Conservation (phyloP, 495 filamentous ascomycete species). For the Aspergillus haitiensis region DNA sequence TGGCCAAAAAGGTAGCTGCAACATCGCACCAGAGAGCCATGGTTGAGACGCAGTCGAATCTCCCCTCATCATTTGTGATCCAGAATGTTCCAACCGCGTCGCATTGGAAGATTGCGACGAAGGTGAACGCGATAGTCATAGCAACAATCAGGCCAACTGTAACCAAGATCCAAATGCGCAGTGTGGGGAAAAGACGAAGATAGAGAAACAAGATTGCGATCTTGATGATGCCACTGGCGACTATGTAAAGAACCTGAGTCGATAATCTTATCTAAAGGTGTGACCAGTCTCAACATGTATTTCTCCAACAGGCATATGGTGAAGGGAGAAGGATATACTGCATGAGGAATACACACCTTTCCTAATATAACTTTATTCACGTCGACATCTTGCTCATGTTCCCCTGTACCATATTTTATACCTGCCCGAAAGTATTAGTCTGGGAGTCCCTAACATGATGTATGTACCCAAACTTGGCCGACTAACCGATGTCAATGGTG, state of each 20-base stretch:
- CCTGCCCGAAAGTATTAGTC: background rate
- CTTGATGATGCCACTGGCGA: background rate
- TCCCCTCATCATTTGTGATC: background rate
- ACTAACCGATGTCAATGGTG: background rate
- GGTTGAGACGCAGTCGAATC: background rate
- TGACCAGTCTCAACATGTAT: background rate
- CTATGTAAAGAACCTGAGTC: background rate
- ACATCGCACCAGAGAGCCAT: background rate
- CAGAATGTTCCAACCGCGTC: background rate
- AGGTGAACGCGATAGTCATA: background rate
- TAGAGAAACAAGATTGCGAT: background rate
- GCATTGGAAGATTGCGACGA: background rate
- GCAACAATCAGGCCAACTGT: background rate
- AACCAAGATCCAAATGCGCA: background rate
- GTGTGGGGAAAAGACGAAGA: background rate
- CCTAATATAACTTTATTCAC: background rate
- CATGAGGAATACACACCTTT: background rate
- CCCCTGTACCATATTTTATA: background rate
- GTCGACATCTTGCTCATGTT: background rate
- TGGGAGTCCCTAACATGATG: background rate
- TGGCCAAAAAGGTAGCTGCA: background rate
- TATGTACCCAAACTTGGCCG: background rate
- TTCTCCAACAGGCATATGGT: background rate
- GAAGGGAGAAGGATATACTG: no score
- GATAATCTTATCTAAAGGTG: background rate